phyloP scores from a whole-genome alignment of 176 grass and related monocot genomes.

The Triticum dicoccoides region DNA sequence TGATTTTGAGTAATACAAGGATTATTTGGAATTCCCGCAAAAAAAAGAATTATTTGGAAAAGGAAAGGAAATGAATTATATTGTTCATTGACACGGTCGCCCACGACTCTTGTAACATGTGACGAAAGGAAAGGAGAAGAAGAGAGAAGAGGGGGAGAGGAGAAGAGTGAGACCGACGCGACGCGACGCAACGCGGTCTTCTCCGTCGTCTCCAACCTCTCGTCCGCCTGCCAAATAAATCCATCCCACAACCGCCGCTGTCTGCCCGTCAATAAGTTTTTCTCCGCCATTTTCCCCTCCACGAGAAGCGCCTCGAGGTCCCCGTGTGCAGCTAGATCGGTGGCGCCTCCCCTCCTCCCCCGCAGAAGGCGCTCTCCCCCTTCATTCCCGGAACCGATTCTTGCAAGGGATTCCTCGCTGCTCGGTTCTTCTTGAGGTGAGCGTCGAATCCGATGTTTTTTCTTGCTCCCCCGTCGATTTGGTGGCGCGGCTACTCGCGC shows the following conservation, averaged over 20 bases:
- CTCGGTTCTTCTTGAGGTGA: conserved; percentile 39
- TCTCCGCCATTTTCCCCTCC: neutral
- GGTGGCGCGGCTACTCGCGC: neutral
- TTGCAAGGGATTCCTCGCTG: conserved; percentile 5
- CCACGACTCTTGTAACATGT: neutral
- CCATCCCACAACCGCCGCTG: neutral
- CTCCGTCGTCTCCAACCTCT: conserved; percentile 24
- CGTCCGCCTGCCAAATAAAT: conserved; percentile 23
- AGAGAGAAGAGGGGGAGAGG: too few species aligned
- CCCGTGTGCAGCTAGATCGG: conserved; percentile 34
- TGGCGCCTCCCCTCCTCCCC: neutral
- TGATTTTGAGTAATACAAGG: too few species aligned
- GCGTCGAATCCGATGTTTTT: neutral
- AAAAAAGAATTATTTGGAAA: too few species aligned
- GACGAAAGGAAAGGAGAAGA: neutral
- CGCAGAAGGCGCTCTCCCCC: neutral
- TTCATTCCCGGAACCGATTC: neutral
- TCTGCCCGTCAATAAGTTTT: neutral
- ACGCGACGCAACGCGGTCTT: neutral
- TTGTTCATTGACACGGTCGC: neutral
- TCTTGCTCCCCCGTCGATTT: neutral
- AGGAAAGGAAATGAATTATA: neutral
- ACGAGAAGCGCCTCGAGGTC: neutral
- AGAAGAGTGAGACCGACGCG: neutral
- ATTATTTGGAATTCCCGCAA: too few species aligned